Evolutionary conservation across 163 green algal species (phyloP), one percentile per base, ranked within the genome.

Genomic region (Smithsoniella earleae): DNA sequence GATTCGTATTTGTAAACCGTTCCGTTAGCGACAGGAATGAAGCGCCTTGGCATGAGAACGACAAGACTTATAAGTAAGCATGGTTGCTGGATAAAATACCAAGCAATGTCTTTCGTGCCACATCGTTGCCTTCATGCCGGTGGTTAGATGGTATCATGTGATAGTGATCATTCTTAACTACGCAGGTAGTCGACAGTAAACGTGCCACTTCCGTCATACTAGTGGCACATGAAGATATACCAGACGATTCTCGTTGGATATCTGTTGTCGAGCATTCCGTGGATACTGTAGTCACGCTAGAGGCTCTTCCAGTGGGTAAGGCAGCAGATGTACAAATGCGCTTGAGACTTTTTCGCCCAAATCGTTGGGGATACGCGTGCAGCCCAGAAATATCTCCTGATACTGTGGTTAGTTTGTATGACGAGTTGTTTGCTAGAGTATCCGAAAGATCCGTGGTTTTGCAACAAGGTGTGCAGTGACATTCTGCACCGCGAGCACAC

Each of bases 401-500:
- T 27, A 64, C 49, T 27, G 31, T 25, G 8, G 13, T 64, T 6
- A 25, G 33, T 25, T 27, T 64, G 8, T 27, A 64, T 18, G 49
- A 64, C 25, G 49, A 64, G 49, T 36, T 64, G 49, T 64, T 64
- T 64, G 49, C 49, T 27, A 64, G 49, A 25, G 49, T 64, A 36
- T 64, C 49, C 33, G 49, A 64, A 64, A 25, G 49, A 25, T 64
- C 49, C 13, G 13, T 64, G 6, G 33, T 27, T 6, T 13, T 64
- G 49, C 49, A 27, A 10, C 49, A 64, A 64, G 49, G 25, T 64
- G 49, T 27, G 6, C 49, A 64, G 13, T 64, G 49, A 64, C 6
- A 54, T n/a, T n/a, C n/a, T n/a, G n/a, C n/a, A n/a, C n/a, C n/a
- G n/a, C n/a, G n/a, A n/a, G n/a, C n/a, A n/a, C n/a, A n/a, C n/a